Conservation (phyloP, 1,139 yeast genomes). For the Geotrichum restrictum region DNA sequence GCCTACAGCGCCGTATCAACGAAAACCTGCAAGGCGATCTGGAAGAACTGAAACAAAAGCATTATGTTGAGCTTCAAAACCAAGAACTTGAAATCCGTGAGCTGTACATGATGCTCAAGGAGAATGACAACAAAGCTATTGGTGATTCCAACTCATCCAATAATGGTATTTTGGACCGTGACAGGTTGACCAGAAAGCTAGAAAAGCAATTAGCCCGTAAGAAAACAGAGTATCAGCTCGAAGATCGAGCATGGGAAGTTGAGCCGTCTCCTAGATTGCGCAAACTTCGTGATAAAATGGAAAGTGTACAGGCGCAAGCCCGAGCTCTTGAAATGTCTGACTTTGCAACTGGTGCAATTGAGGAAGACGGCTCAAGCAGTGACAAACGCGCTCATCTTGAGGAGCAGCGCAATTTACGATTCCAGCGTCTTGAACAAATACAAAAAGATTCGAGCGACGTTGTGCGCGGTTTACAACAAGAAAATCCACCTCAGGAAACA, state of each 20-base stretch:
- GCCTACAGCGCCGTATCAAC: conserved; percentile 63
- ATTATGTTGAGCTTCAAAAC: conserved; percentile 72
- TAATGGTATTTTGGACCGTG: conserved; percentile 38
- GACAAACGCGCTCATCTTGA: conserved; percentile 28
- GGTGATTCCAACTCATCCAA: conserved; percentile 38
- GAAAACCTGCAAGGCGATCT: conserved; percentile 63
- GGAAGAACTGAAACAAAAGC: conserved; percentile 63
- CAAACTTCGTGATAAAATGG: conserved; percentile 79
- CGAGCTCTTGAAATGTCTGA: conserved; percentile 83
- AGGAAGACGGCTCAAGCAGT: conserved; percentile 11
- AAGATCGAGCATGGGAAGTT: conserved; percentile 50
- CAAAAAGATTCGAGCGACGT: conserved; percentile 37
- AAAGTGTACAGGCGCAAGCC: conserved; percentile 76
- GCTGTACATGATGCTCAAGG: conserved; percentile 61
- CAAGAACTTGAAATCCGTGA: conserved; percentile 89
- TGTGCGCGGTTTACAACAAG: conserved; percentile 3
- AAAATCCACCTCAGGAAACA: background rate
- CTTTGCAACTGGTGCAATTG: conserved; percentile 43
- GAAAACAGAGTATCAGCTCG: conserved; percentile 56
- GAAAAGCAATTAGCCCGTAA: conserved; percentile 60
- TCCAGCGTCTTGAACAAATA: conserved; percentile 33
- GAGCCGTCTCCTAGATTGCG: conserved; percentile 78
- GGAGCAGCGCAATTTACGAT: conserved; percentile 29
- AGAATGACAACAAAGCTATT: conserved; percentile 32
- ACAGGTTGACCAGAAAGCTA: conserved; percentile 43